Percentiles rank a stretch among this genome's conserved stretches.
phyloP scores from a whole-genome alignment of 495 filamentous ascomycete genomes.

The Podospora anserina region DNA sequence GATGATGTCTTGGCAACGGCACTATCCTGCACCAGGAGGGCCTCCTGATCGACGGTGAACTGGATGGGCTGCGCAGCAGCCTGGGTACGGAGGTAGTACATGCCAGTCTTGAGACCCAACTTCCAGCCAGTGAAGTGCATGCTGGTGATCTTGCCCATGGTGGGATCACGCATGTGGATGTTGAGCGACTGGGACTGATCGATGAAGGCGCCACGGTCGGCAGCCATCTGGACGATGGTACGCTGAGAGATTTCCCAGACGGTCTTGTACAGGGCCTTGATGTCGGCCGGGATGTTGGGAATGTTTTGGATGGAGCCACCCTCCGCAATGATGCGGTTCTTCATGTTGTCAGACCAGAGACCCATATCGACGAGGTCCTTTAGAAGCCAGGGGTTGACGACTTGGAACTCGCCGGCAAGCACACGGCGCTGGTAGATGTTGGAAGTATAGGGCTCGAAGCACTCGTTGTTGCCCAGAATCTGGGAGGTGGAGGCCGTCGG shows the following conservation, averaged over 20 bases:
- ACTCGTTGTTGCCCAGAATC: constrained; percentile 98
- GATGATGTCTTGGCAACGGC: constrained; percentile 60
- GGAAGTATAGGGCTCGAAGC: constrained; percentile 98
- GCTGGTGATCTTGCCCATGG: constrained; percentile 98
- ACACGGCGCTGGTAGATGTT: constrained; percentile 99
- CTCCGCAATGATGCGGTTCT: constrained; percentile 98
- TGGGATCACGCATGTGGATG: constrained; percentile 98
- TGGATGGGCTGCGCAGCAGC: constrained; percentile 95
- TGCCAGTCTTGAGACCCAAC: constrained; percentile 96
- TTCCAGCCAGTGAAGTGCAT: constrained; percentile 99
- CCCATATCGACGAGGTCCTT: constrained; percentile 98
- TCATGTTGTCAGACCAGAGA: constrained; percentile 99
- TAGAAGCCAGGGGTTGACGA: constrained; percentile 98
- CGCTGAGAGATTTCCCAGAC: constrained; percentile 99
- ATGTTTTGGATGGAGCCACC: constrained; percentile 96
- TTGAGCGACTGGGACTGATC: constrained; percentile 98
- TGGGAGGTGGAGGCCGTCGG: constrained; percentile 94
- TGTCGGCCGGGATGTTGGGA: constrained; percentile 88
- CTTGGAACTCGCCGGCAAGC: constrained; percentile 96
- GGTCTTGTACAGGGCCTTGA: constrained; percentile 98
- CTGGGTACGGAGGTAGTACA: constrained; percentile 99
- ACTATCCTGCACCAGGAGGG: constrained; percentile 84
- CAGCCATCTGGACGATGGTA: constrained; percentile 93
- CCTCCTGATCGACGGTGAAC: constrained; percentile 98
- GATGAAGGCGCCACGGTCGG: constrained; percentile 96